Evolutionary conservation across 2,329 filamentous ascomycete species (phyloP).

Genomic region (Beauveria medogensis): DNA sequence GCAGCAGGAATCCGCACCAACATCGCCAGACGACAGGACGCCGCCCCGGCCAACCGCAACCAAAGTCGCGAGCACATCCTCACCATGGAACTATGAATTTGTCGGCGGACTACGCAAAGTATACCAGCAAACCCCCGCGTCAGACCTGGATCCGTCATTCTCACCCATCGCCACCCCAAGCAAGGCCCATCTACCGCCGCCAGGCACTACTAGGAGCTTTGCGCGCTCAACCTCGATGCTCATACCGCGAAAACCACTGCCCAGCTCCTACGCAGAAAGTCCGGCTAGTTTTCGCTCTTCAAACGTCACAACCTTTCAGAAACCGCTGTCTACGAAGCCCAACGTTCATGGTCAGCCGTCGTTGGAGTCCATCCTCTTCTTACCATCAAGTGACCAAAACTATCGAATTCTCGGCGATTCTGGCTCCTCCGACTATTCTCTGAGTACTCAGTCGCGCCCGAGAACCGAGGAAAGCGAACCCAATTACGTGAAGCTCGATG

Average conservation of each 20-base stretch:
- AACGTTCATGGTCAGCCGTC: not conserved
- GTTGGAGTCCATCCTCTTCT: constrained; percentile 10
- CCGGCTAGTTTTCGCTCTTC: not conserved
- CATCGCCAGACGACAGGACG: constrained; percentile 14
- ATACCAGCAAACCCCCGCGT: constrained; percentile 26
- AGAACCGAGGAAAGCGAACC: constrained; percentile 32
- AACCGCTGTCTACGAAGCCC: not conserved
- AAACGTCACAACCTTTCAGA: not conserved
- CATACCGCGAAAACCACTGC: constrained; percentile 5
- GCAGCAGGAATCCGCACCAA: constrained; percentile 27
- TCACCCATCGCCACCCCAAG: constrained; percentile 15
- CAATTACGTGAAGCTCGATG: constrained; percentile 48
- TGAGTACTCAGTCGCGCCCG: constrained; percentile 26
- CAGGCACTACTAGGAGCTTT: not conserved
- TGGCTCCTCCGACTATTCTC: constrained; percentile 36
- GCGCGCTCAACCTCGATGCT: not conserved
- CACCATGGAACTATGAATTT: constrained; percentile 47
- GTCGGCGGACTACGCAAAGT: constrained; percentile 49
- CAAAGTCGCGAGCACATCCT: constrained; percentile 14
- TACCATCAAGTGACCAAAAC: constrained; percentile 40
- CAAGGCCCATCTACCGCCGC: constrained; percentile 7
- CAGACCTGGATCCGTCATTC: not conserved
- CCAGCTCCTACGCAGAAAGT: not conserved
- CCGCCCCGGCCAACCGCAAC: not conserved
- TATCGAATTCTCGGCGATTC: constrained; percentile 44